A percentile compares a stretch with the other conserved stretches of the same genome.
Evolutionary conservation across 441 rosid genomes (phyloP).

Genomic region (Populus hybrid): DNA sequence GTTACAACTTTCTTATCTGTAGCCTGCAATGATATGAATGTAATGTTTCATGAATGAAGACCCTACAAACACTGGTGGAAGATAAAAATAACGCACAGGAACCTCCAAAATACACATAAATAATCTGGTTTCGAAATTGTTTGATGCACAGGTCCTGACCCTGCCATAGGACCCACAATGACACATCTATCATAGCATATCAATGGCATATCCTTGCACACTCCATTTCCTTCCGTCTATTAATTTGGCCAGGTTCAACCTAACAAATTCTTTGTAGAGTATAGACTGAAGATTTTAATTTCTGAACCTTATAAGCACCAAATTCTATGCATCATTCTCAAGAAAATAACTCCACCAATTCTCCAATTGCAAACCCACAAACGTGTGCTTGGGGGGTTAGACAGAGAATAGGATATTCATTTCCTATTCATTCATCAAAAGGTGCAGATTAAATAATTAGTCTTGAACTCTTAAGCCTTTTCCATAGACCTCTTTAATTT

Average conservation of each 20-base stretch:
- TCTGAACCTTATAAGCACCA: not conserved
- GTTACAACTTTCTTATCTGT: constrained; percentile 67
- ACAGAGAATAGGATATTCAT: not conserved
- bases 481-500: not conserved
- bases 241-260: not conserved
- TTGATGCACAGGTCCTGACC: not conserved
- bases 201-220: not conserved
- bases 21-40: constrained; percentile 51
- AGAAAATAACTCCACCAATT: not conserved
- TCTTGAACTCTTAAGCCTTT: not conserved
- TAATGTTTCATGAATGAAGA: constrained; percentile 1
- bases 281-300: not conserved
- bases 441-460: not conserved
- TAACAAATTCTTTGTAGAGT: not conserved
- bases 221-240: not conserved
- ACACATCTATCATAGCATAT: too few species aligned
- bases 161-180: not conserved
- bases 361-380: not conserved
- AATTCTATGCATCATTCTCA: not conserved
- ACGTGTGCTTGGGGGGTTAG: not conserved
- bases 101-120: not conserved
- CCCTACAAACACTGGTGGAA: not conserved
- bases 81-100: not conserved
- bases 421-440: not conserved
- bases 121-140: not conserved